Evolutionary conservation across 2,329 filamentous ascomycete species (phyloP), one percentile per base, ranked within the genome.

Genomic region (Paracoccidioides lutzii): DNA sequence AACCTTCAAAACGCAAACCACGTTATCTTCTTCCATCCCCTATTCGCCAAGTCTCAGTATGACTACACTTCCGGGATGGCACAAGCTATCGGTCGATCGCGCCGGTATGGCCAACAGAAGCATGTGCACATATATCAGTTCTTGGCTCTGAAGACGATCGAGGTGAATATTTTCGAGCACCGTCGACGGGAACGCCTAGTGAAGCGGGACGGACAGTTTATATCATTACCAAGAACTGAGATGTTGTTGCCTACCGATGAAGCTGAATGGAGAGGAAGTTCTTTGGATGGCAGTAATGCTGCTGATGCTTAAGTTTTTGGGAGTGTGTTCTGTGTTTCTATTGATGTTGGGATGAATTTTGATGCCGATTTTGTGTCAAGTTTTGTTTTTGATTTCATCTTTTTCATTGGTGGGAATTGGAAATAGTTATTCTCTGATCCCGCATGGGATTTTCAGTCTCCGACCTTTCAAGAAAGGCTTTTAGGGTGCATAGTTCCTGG

Each of bases 1-100:
- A 86, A 87, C 59, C 67, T 87, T 1, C 79, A 81, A 49, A 76
- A 75, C 42, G 81, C 82, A 0, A 85, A 84, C 58, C 81, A 86
- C 56, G 71, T 85, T 40, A 75, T 87, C 37, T 86, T 87, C 64
- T 65, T 84, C 2, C 75, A 77, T 0, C 82, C 82, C 0, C 66
- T 82, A 7, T 67, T 81, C 0, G 69, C 74, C 0, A 64, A 70
- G 40, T 75, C 72, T 0, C 75, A 80, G 49, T 75, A 80, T 46
- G 70, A 75, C 4, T 85, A 83, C 62, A 73, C 80, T 0, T 73
- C 78, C 0, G 73, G 76, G 0, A 84, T 84, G 77, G 77, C 73
- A 0, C 83, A 87, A 59, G 82, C 82, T 0, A 79, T 85, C 22
- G 83, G 83, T 1, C 76, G 83, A 41, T 75, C 76, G 7, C 73